Evolutionary conservation across 345 rosid genomes (phyloP), one percentile per base, ranked within the genome.

Genomic region (Firmiana major): DNA sequence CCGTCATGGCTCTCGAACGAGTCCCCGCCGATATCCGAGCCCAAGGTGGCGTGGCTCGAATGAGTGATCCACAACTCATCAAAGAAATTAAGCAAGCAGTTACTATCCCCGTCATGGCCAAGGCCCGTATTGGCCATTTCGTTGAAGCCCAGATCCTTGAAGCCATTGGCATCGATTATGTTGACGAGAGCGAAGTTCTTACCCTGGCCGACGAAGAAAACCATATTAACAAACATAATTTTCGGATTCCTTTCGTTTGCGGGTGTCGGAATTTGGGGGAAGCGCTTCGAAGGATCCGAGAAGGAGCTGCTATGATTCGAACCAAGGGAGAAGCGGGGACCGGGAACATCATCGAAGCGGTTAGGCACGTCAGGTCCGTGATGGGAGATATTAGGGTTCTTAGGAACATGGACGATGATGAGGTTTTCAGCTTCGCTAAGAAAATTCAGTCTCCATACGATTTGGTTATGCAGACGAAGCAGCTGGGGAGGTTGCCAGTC

Each of bases 241-340:
- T 91, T 84, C 78, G 89, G 38, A 85, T 90, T 64, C 98, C 98
- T 2, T 93, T 94, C 66, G 97, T 94, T 3, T 93, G 97, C 43
- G 97, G 97, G 1, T 93, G 97, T 81, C 84, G 97, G 42, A 93
- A 91, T 49, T 81, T 93, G 48, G 97, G 97, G 9, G 96, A 93
- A 71, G 97, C 97, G 7, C 81, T 93, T 65, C 64, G 96, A 26
- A 67, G 97, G 76, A 86, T 91, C 70, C 91, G 94, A 8, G 97
- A 93, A 74, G 96, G 97, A 5, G 93, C 97, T 0, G 94, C 94
- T 3, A 93, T 93, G 97, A 93, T 93, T 38, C 79, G 97, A 28
- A 93, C 97, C 17, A 91, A 93, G 70, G 97, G 97, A 0, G 97
- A 93, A 76, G 97, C 97, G 0, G 97, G 97, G 6, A 91, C 93